phyloP scores from a whole-genome alignment of 2,329 filamentous ascomycete genomes.

The Helotiales sp. region DNA sequence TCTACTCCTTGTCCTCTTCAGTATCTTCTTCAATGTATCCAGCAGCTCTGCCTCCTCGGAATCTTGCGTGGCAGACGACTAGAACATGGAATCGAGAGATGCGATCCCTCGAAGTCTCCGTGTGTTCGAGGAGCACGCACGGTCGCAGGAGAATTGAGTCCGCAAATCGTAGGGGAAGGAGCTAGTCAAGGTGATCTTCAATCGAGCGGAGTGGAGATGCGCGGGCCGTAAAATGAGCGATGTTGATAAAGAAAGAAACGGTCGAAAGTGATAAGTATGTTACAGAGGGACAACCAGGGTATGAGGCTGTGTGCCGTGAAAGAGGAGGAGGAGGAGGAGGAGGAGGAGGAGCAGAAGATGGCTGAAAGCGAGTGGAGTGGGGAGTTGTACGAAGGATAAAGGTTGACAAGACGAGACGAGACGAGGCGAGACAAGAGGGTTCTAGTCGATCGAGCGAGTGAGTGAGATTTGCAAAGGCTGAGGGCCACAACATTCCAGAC shows the following conservation, averaged over 20 bases:
- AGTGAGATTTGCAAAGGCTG: conserved; percentile 4
- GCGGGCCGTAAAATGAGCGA: conserved; percentile 16
- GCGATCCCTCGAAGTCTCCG: conserved; percentile 32
- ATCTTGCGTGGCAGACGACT: conserved; percentile 25
- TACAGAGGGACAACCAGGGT: neutral
- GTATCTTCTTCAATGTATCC: conserved; percentile 12
- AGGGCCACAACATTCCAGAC: conserved; percentile 12
- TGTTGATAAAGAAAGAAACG: conserved; percentile 3
- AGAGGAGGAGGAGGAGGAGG: conserved; percentile 1
- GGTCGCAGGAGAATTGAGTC: conserved; percentile 31
- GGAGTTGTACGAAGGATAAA: conserved; percentile 6
- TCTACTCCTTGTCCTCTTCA: conserved; percentile 23
- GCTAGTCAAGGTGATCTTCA: conserved; percentile 26
- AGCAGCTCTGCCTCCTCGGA: conserved; percentile 36
- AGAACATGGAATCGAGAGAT: conserved; percentile 38
- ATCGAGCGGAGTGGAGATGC: conserved; percentile 25
- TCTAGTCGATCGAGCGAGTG: neutral
- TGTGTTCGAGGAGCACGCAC: conserved; percentile 22
- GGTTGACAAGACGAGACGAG: conserved; percentile 5
- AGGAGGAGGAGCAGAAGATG: neutral
- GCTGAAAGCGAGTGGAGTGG: conserved; percentile 3
- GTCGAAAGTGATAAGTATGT: conserved; percentile 12
- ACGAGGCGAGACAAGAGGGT: neutral
- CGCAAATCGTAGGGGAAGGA: conserved; percentile 22
- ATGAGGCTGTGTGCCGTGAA: neutral